phyloP scores from a whole-genome alignment of 495 filamentous ascomycete species.

The Entonaema liquescens region DNA sequence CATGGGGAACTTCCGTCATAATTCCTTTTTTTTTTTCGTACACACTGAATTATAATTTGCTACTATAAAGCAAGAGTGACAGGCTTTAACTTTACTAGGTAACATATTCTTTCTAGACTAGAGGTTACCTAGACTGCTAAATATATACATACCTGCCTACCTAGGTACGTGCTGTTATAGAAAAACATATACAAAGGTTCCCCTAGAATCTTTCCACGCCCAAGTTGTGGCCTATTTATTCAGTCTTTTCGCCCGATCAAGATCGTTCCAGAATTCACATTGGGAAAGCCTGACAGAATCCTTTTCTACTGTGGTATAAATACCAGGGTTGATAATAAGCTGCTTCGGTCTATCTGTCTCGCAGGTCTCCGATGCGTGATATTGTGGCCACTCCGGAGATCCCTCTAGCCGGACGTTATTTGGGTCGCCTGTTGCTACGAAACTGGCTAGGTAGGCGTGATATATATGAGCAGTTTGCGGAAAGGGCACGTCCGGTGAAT shows the following conservation, averaged over 20 bases:
- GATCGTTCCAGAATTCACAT: constrained; percentile 2
- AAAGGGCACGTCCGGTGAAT: not conserved
- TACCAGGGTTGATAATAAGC: not conserved
- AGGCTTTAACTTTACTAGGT: too few relatives aligned
- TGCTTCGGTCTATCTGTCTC: not conserved
- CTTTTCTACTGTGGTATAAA: not conserved
- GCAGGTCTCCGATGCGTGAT: not conserved
- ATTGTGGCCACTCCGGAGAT: not conserved
- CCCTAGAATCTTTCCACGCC: not conserved
- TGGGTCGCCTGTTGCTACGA: constrained; percentile 3
- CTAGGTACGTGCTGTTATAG: too few relatives aligned
- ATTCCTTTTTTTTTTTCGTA: too few relatives aligned
- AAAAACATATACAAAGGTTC: too few relatives aligned
- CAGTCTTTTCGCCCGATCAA: not conserved
- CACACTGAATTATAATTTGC: too few relatives aligned
- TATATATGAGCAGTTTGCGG: constrained; percentile 3
- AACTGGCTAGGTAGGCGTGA: constrained; percentile 1
- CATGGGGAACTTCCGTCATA: too few relatives aligned
- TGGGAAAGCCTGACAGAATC: constrained; percentile 1
- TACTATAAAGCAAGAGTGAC: not conserved
- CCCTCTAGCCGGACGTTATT: not conserved
- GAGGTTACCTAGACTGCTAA: too few relatives aligned
- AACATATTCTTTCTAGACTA: too few relatives aligned
- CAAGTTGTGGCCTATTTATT: not conserved
- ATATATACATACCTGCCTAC: too few relatives aligned